Percentiles rank a stretch among this genome's conserved stretches.
Evolutionary conservation across 2,329 filamentous ascomycete genomes (phyloP).

Genomic region (Aspergillus unguis): DNA sequence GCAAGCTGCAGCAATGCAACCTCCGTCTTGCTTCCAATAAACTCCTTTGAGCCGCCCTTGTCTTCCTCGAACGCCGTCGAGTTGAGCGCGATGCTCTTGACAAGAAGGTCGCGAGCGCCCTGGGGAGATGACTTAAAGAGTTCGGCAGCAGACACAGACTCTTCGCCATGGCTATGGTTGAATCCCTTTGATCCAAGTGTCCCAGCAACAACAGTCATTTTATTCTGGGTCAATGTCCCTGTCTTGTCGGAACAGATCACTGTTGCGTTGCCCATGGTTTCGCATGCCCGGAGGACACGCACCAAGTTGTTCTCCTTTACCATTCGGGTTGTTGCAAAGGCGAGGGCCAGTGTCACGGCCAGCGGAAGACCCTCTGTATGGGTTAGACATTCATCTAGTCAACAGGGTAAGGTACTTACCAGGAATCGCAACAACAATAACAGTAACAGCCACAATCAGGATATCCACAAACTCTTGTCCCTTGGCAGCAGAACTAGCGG

Average conservation of each 20-base stretch:
- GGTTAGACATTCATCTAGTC: conserved; percentile 28
- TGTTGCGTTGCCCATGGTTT: conserved; percentile 77
- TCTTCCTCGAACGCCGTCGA: conserved; percentile 76
- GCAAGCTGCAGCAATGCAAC: conserved; percentile 70
- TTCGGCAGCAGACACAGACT: conserved; percentile 23
- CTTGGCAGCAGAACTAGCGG: conserved; percentile 63
- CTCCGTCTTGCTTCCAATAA: conserved; percentile 76
- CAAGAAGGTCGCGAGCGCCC: conserved; percentile 34
- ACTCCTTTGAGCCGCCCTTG: conserved; percentile 62
- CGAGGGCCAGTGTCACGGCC: conserved; percentile 72
- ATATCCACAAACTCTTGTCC: conserved; percentile 74
- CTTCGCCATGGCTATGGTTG: conserved; percentile 38
- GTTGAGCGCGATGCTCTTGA: conserved; percentile 45
- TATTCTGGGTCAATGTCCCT: conserved; percentile 70
- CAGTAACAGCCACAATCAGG: conserved; percentile 73
- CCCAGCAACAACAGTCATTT: conserved; percentile 73
- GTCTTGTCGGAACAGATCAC: conserved; percentile 81
- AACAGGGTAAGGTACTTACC: conserved; percentile 25
- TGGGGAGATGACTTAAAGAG: conserved; percentile 31
- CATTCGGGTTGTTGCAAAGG: conserved; percentile 75
- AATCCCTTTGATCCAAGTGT: conserved; percentile 62
- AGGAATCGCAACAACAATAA: conserved; percentile 75
- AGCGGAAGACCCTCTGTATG: conserved; percentile 66
- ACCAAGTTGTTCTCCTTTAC: conserved; percentile 74
- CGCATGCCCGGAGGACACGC: conserved; percentile 71